These are phyloP conservation scores for Psilocybe cyanescens DNA, from an alignment of 768 basidiomycete species.

Conservation along the genomic window DNA sequence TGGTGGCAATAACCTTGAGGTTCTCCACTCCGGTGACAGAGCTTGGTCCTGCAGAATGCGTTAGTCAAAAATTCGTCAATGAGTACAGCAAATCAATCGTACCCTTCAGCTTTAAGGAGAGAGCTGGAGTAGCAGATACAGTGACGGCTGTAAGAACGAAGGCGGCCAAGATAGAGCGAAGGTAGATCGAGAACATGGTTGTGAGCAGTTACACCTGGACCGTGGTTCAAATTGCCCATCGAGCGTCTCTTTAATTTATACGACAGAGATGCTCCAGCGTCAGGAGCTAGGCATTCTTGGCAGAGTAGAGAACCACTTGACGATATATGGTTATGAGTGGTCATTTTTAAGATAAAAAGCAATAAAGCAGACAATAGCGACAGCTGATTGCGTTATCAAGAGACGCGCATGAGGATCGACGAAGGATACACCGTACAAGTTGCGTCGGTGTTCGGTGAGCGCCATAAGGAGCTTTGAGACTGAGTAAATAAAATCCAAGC, in stretches of 20 bases:
- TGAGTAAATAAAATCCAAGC: background rate
- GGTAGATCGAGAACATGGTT: constrained; percentile 20
- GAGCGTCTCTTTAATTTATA: constrained; percentile 1
- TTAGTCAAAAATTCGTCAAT: background rate
- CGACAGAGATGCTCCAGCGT: no score
- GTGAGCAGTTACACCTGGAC: background rate
- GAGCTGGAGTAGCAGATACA: constrained; percentile 26
- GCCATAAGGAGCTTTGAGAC: background rate
- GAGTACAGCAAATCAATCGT: background rate
- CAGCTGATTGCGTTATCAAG: constrained; percentile 9
- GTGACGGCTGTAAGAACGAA: constrained; percentile 27
- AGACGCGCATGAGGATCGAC: constrained; percentile 3
- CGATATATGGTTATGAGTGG: background rate
- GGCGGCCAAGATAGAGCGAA: constrained; percentile 20
- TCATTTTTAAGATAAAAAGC: background rate
- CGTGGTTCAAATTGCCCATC: background rate
- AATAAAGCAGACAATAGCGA: background rate
- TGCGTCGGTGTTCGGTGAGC: background rate
- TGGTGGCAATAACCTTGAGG: constrained; percentile 40
- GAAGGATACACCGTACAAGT: background rate
- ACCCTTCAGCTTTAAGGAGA: constrained; percentile 30
- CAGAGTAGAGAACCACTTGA: background rate
- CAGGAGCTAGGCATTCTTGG: constrained; percentile 2
- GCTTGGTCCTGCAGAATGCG: constrained; percentile 26
- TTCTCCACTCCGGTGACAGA: constrained; percentile 41